These are phyloP conservation scores for Zymoseptoria tritici DNA, from an alignment of 2,329 filamentous ascomycete species.

Conservation along the genomic window DNA sequence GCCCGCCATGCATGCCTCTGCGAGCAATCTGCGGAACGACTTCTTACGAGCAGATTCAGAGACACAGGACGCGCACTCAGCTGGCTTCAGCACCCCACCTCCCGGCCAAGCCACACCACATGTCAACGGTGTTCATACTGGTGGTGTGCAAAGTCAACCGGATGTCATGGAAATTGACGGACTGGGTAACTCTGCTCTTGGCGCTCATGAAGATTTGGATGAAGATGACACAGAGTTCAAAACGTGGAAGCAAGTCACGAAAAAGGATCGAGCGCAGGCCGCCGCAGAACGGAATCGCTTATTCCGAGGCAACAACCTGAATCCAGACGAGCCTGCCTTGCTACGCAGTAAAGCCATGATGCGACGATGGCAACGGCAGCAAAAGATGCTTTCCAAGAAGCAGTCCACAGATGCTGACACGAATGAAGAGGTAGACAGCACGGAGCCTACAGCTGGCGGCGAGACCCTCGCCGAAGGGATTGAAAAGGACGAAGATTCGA, in stretches of 20 bases:
- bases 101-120: constrained; percentile 66
- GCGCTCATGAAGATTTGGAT: constrained; percentile 62
- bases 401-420: constrained; percentile 36
- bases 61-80: constrained; percentile 62
- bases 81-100: constrained; percentile 73
- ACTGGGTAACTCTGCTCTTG: constrained; percentile 56
- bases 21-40: constrained; percentile 45
- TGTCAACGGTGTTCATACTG: constrained; percentile 56
- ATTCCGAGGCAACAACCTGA: constrained; percentile 77
- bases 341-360: constrained; percentile 80
- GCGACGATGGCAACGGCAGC: constrained; percentile 75
- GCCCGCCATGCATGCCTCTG: constrained; percentile 48
- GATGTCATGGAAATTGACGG: constrained; percentile 86
- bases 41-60: constrained; percentile 65
- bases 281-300: constrained; percentile 80
- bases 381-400: constrained; percentile 44
- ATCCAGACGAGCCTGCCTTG: constrained; percentile 79
- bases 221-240: constrained; percentile 89
- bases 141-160: constrained; percentile 57
- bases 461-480: constrained; percentile 94
- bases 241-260: constrained; percentile 97
- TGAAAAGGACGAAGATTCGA: constrained; percentile 74
- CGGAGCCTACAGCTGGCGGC: constrained; percentile 43
- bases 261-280: constrained; percentile 82
- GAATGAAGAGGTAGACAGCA: constrained; percentile 38